Evolutionary conservation across 2,329 filamentous ascomycete species (phyloP).

Genomic region (Periconia sp.): DNA sequence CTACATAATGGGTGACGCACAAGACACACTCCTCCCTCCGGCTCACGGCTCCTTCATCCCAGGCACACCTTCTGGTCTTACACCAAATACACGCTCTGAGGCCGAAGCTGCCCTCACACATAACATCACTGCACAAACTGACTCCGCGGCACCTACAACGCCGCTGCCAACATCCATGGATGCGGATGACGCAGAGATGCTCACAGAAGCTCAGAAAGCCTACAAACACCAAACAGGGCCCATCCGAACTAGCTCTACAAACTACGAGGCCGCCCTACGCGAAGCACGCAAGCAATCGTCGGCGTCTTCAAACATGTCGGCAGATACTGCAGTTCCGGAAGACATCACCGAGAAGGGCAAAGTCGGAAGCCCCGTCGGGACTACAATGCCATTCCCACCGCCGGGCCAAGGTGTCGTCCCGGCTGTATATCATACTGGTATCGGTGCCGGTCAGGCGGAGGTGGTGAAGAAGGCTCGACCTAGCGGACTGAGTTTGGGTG

Average conservation of each 20-base stretch:
- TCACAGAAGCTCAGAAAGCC: slow-evolving; percentile 33
- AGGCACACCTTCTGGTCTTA: slow-evolving; percentile 41
- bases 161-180: slow-evolving; percentile 13
- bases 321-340: slow-evolving; percentile 16
- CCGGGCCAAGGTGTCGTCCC: slow-evolving; percentile 43
- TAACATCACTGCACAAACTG: slow-evolving; percentile 40
- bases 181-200: slow-evolving; percentile 2
- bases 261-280: slow-evolving; percentile 38
- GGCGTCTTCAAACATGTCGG: slow-evolving; percentile 30
- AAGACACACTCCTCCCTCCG: slow-evolving; percentile 23
- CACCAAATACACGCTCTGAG: slow-evolving; percentile 43
- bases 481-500: slow-evolving; percentile 36
- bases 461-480: slow-evolving; percentile 35
- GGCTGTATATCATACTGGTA: slow-evolving; percentile 31
- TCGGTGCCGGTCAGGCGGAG: slow-evolving; percentile 30
- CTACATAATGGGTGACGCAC: slow-evolving; percentile 24
- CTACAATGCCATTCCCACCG: slow-evolving; percentile 28
- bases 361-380: slow-evolving; percentile 20
- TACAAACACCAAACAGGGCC: slow-evolving; percentile 31
- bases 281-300: slow-evolving; percentile 26
- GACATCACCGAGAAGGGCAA: slow-evolving; percentile 13
- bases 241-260: slow-evolving; percentile 32
- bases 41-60: slow-evolving; percentile 27
- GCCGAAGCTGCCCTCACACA: slow-evolving; percentile 40
- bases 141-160: slow-evolving; percentile 42